Evolutionary conservation across 805 yeast species (phyloP).

Genomic region (Priceomyces carsonii): DNA sequence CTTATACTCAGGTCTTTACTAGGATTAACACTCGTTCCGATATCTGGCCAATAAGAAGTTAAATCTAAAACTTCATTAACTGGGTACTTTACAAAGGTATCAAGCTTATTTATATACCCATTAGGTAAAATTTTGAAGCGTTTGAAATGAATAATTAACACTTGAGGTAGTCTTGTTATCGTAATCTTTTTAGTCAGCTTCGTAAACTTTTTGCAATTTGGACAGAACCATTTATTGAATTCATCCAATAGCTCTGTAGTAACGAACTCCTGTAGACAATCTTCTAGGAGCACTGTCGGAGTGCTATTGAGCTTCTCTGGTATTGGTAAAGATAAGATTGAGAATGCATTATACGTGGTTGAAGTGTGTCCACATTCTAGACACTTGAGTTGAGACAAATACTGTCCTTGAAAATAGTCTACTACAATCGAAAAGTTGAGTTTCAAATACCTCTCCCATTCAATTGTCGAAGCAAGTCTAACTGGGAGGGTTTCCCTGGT

Average conservation of each 20-base stretch:
- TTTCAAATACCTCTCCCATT: constrained; percentile 86
- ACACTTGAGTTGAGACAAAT: constrained; percentile 75
- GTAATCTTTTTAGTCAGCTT: constrained; percentile 67
- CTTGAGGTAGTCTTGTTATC: constrained; percentile 76
- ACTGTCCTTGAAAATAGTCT: constrained; percentile 87
- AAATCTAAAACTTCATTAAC: constrained; percentile 55
- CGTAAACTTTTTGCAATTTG: constrained; percentile 64
- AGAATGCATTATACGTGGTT: constrained; percentile 82
- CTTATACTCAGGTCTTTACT: constrained; percentile 23
- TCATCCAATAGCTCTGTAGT: constrained; percentile 72
- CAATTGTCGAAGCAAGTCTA: constrained; percentile 80
- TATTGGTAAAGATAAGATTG: constrained; percentile 77
- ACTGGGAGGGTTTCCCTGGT: constrained; percentile 72
- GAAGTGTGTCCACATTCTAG: constrained; percentile 72
- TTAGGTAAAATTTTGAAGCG: constrained; percentile 60
- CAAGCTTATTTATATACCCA: constrained; percentile 55
- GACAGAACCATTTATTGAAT: constrained; percentile 84
- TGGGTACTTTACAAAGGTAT: constrained; percentile 70
- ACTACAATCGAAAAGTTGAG: constrained; percentile 79
- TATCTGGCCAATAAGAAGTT: constrained; percentile 70
- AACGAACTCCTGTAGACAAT: constrained; percentile 77
- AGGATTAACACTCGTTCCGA: constrained; percentile 28
- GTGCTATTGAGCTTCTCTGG: constrained; percentile 45
- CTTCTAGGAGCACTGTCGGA: constrained; percentile 42
- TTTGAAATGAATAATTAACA: constrained; percentile 81